These are phyloP conservation scores for Crinitomyces ghanaensis DNA, from an alignment of 805 yeast species.

Conservation along the genomic window DNA sequence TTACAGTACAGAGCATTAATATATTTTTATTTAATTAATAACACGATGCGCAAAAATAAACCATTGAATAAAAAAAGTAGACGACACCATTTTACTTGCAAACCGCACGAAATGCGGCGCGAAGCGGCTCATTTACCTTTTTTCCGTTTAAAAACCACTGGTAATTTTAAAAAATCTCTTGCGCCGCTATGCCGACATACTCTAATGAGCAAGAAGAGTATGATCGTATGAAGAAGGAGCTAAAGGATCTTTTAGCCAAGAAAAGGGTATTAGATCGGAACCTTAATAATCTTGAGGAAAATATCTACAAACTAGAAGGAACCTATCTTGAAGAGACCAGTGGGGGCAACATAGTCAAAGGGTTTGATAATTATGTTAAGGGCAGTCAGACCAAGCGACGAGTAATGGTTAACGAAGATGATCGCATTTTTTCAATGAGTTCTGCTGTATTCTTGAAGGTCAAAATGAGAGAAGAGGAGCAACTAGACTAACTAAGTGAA, in stretches of 20 bases:
- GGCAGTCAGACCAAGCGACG: slow-evolving; percentile 34
- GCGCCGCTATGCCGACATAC: slow-evolving; percentile 11
- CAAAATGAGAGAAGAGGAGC: slow-evolving; percentile 5
- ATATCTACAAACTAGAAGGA: slow-evolving; percentile 66
- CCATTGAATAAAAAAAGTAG: slow-evolving; percentile 2
- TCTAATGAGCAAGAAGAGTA: slow-evolving; percentile 35
- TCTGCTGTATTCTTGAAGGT: slow-evolving; percentile 54
- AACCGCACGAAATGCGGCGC: too few relatives aligned
- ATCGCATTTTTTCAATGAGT: slow-evolving; percentile 68
- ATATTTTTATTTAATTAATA: background rate
- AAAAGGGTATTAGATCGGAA: slow-evolving; percentile 55
- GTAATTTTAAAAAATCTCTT: too few relatives aligned
- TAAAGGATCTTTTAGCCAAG: slow-evolving; percentile 49
- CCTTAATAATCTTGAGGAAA: slow-evolving; percentile 53
- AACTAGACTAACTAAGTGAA: too few relatives aligned
- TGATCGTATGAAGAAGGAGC: slow-evolving; percentile 51
- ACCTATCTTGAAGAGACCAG: slow-evolving; percentile 62
- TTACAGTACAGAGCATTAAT: slow-evolving; percentile 1
- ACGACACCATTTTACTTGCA: too few relatives aligned
- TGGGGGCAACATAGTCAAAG: slow-evolving; percentile 78
- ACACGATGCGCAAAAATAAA: background rate
- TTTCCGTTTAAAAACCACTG: too few relatives aligned
- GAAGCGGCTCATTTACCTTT: too few relatives aligned
- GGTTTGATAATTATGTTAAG: slow-evolving; percentile 73
- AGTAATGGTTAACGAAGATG: slow-evolving; percentile 49